Base-by-base conservation (phyloP, 192 early-diverging fungal species). In the Obelidium mucronatum region DNA sequence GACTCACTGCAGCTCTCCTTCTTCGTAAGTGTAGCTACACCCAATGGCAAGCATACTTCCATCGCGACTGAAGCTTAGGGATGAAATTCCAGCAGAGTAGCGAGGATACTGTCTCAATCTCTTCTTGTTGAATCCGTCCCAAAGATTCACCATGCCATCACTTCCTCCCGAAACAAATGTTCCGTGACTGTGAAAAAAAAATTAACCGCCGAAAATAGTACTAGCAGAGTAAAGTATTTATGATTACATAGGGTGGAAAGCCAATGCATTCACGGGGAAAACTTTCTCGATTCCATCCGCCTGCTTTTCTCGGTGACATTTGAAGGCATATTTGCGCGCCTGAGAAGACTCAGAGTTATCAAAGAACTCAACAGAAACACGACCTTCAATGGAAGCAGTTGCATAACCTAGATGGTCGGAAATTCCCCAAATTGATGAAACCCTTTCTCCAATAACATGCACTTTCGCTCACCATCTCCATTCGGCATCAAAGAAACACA, bases 121-220 rank as follows among this genome's bases (percentile, higher is more conserved):
- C 83, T 97, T 97, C 77, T 92, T 92, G 84, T 96, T 93, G 58
- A 89, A 84, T 26, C 93, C 92, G 79, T 98, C 95, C 97, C 97
- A 99, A 36, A 97, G 84, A 71, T 89, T 93, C 19, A 98, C 95
- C 2, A 90, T 86, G 19, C 95, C 93, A 80, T 99, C 97, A 1
- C 94, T 91, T 30, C 97, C 97, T 44, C 97, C 97, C 15, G 97
- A 94, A 33, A 92, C 96, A 90, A 99, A 98, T 22, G 95, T 98
- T 76, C 94, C 93, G 76, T 94, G 87, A 13, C 92, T 92, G n/a
- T 79, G 34, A 64, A 64, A 15, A 44, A 31, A 39, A 8, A 24
- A 68, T 39, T 5, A 51, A 66, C 8, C 5, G 63, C 19, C 30
- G 28, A 37, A 17, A 66, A 40, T 22, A 1, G 5, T 2, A 11